Evolutionary conservation across 257 asterid species (phyloP).

Genomic region (Catharanthus roseus): DNA sequence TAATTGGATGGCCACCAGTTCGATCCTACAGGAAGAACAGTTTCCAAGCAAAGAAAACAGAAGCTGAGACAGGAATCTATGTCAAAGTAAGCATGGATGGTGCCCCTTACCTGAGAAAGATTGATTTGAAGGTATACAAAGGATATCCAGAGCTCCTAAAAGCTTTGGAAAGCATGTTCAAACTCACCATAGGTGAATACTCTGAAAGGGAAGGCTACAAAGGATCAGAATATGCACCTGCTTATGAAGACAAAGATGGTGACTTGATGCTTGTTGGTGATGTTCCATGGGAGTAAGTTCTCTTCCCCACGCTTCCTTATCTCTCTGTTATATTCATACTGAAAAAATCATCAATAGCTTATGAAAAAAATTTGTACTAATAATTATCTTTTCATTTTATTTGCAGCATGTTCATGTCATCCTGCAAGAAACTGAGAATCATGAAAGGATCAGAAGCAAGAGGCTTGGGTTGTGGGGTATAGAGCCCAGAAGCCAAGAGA

Average conservation of each 20-base stretch:
- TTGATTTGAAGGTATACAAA: slow-evolving; percentile 53
- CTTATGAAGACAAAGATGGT: slow-evolving; percentile 89
- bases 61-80: slow-evolving; percentile 48
- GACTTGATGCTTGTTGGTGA: slow-evolving; percentile 94
- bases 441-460: slow-evolving; percentile 73
- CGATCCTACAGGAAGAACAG: slow-evolving; percentile 55
- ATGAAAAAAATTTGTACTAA: slow-evolving; percentile 5
- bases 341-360: too few species aligned
- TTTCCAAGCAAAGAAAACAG: slow-evolving; percentile 40
- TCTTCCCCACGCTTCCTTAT: not conserved
- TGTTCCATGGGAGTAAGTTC: slow-evolving; percentile 76
- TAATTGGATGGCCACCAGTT: slow-evolving; percentile 93
- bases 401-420: slow-evolving; percentile 70
- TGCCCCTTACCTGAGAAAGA: slow-evolving; percentile 78
- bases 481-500: not conserved
- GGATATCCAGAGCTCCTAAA: slow-evolving; percentile 50
- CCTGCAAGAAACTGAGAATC: slow-evolving; percentile 79
- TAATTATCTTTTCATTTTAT: not conserved
- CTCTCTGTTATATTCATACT: not conserved
- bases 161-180: slow-evolving; percentile 77
- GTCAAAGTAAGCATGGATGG: slow-evolving; percentile 94
- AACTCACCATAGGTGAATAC: slow-evolving; percentile 72
- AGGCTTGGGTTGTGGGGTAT: slow-evolving; percentile 57
- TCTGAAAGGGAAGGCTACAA: slow-evolving; percentile 86
- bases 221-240: slow-evolving; percentile 88